Conservation (phyloP, 805 yeast genomes). For the Ogataea kodamae region DNA sequence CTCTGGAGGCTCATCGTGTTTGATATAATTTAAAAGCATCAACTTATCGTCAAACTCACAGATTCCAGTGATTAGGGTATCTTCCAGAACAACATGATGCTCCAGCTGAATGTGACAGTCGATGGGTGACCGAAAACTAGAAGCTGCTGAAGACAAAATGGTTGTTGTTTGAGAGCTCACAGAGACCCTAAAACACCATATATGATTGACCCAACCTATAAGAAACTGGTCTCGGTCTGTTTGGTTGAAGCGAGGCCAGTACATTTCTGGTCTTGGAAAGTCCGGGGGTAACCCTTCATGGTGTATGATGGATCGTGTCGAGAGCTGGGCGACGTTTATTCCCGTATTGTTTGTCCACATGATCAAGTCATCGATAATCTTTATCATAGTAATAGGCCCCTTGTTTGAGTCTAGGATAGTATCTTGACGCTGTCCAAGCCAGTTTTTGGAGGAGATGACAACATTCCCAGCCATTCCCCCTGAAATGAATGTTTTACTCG, state of each 20-base stretch:
- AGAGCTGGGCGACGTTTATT: slow-evolving; percentile 59
- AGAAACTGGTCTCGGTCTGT: slow-evolving; percentile 64
- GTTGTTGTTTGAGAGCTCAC: slow-evolving; percentile 4
- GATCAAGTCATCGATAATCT: slow-evolving; percentile 59
- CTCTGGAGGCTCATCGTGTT: slow-evolving; percentile 54
- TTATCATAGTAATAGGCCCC: slow-evolving; percentile 71
- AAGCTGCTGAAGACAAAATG: slow-evolving; percentile 52
- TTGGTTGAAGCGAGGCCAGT: slow-evolving; percentile 73
- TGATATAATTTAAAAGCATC: slow-evolving; percentile 52
- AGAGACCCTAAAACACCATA: slow-evolving; percentile 54
- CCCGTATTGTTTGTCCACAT: slow-evolving; percentile 87
- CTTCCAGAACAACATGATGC: slow-evolving; percentile 44
- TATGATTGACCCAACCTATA: slow-evolving; percentile 78
- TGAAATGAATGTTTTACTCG: slow-evolving; percentile 63
- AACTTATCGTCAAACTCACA: slow-evolving; percentile 68
- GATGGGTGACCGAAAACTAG: slow-evolving; percentile 43
- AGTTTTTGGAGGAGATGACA: slow-evolving; percentile 66
- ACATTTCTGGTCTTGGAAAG: slow-evolving; percentile 67
- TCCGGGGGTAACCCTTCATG: slow-evolving; percentile 55
- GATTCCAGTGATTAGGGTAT: slow-evolving; percentile 68
- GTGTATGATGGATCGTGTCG: slow-evolving; percentile 46
- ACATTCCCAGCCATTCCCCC: slow-evolving; percentile 92
- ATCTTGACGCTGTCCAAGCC: slow-evolving; percentile 85
- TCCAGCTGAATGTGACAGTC: slow-evolving; percentile 46
- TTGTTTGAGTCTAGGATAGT: slow-evolving; percentile 52